Percentiles rank a stretch among this genome's conserved stretches.
These are phyloP conservation scores for Fusarium tjaetaba DNA, from an alignment of 2,329 filamentous ascomycete species.

Conservation along the genomic window DNA sequence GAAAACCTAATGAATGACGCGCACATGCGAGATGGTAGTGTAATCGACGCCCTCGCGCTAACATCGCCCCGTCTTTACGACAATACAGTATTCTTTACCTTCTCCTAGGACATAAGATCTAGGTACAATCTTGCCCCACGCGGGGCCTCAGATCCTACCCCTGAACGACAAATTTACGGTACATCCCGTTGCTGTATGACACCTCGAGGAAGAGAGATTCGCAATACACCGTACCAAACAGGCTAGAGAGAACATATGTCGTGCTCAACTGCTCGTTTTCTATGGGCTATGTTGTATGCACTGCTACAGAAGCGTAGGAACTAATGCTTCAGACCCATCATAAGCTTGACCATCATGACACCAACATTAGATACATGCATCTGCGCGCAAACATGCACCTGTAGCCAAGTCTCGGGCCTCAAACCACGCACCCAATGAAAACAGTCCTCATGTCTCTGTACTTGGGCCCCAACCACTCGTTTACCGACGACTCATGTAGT, in stretches of 20 bases:
- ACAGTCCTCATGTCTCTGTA: conserved; percentile 5
- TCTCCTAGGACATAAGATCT: conserved; percentile 4
- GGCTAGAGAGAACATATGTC: conserved; percentile 9
- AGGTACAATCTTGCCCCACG: conserved; percentile 29
- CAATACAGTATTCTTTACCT: conserved; percentile 6
- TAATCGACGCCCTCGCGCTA: conserved; percentile 20
- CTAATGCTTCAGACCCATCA: neutral
- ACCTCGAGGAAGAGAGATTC: conserved; percentile 23
- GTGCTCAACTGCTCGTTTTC: neutral
- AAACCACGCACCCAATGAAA: neutral
- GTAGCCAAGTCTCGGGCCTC: conserved; percentile 8
- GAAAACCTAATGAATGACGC: conserved; percentile 27
- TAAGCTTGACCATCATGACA: conserved; percentile 22
- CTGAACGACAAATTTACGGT: neutral
- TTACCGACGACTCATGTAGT: neutral
- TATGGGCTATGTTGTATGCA: neutral
- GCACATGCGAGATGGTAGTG: conserved; percentile 35
- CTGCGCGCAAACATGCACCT: neutral
- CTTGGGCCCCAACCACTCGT: neutral
- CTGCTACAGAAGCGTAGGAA: neutral
- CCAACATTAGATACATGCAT: conserved; percentile 1
- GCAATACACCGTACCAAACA: neutral
- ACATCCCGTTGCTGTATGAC: conserved; percentile 22
- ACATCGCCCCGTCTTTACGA: conserved; percentile 18
- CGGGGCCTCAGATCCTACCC: conserved; percentile 9